These are phyloP conservation scores for Ogataea siamensis DNA, from an alignment of 805 yeast genomes.

Conservation along the genomic window DNA sequence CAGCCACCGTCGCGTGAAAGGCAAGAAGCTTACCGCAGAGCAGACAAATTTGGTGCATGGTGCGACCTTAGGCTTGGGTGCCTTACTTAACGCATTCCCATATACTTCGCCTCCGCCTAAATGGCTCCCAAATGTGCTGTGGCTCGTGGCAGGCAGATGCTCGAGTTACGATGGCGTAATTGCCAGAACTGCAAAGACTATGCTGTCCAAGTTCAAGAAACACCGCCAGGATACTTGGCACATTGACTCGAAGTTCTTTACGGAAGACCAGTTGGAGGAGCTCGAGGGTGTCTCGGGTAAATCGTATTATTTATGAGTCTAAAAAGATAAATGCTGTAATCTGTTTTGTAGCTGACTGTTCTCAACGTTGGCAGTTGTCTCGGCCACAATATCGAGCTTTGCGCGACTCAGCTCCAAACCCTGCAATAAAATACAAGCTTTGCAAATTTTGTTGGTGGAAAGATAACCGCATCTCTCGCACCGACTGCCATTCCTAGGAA, in stretches of 20 bases:
- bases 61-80: slow-evolving; percentile 84
- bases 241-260: slow-evolving; percentile 73
- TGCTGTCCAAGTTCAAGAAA: slow-evolving; percentile 81
- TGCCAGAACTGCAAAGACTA: slow-evolving; percentile 80
- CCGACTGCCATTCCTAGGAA: slow-evolving; percentile 57
- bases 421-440: slow-evolving; percentile 85
- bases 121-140: slow-evolving; percentile 80
- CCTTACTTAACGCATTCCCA: slow-evolving; percentile 85
- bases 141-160: slow-evolving; percentile 67
- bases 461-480: slow-evolving; percentile 92
- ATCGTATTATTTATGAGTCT: slow-evolving; percentile 68
- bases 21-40: slow-evolving; percentile 38
- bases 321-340: slow-evolving; percentile 65
- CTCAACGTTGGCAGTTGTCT: slow-evolving; percentile 53
- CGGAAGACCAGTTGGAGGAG: slow-evolving; percentile 78
- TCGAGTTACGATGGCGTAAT: slow-evolving; percentile 72
- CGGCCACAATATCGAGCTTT: slow-evolving; percentile 55
- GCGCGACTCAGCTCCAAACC: slow-evolving; percentile 81
- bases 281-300: slow-evolving; percentile 93
- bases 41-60: slow-evolving; percentile 65
- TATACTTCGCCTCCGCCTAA: slow-evolving; percentile 86
- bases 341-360: slow-evolving; percentile 55
- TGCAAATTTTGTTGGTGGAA: slow-evolving; percentile 84
- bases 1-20: slow-evolving; percentile 29
- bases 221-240: slow-evolving; percentile 96